These are phyloP conservation scores for Podospora anserina DNA, from an alignment of 495 filamentous ascomycete species.

Conservation along the genomic window DNA sequence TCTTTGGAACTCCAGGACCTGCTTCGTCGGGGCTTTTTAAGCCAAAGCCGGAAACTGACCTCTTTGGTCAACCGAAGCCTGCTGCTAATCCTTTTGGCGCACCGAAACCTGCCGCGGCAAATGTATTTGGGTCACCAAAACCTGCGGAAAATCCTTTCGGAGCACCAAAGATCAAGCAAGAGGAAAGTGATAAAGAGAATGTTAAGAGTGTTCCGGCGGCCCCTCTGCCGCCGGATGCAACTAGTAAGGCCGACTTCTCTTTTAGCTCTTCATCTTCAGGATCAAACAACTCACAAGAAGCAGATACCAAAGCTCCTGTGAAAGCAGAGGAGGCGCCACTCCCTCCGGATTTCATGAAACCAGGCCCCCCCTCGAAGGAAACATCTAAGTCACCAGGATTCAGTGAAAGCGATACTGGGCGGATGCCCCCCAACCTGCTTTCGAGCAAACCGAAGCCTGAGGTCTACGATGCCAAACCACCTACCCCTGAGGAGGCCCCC, in stretches of 20 bases:
- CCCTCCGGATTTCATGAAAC: slow-evolving; percentile 35
- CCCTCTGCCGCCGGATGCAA: slow-evolving; percentile 74
- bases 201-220: slow-evolving; percentile 42
- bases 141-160: slow-evolving; percentile 3
- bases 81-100: slow-evolving; percentile 10
- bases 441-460: slow-evolving; percentile 16
- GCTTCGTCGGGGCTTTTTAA: slow-evolving; percentile 12
- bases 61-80: slow-evolving; percentile 21
- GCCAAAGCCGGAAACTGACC: slow-evolving; percentile 16
- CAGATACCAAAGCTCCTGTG: slow-evolving; percentile 28
- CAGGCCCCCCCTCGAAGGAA: slow-evolving; percentile 23
- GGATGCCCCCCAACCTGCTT: slow-evolving; percentile 20
- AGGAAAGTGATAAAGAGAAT: slow-evolving; percentile 34
- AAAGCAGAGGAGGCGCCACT: slow-evolving; percentile 38
- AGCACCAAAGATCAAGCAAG: slow-evolving; percentile 39
- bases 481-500: slow-evolving; percentile 17
- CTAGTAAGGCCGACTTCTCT: slow-evolving; percentile 64
- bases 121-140: slow-evolving; percentile 21
- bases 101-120: background rate
- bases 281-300: slow-evolving; percentile 41
- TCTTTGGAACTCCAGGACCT: slow-evolving; percentile 27
- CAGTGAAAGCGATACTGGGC: slow-evolving; percentile 13
- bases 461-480: slow-evolving; percentile 10
- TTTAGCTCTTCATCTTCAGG: slow-evolving; percentile 62
- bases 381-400: slow-evolving; percentile 11